Percentiles rank a stretch among this genome's conserved stretches.
phyloP scores from a whole-genome alignment of 2,329 filamentous ascomycete species.

The Aspergillus piperis region DNA sequence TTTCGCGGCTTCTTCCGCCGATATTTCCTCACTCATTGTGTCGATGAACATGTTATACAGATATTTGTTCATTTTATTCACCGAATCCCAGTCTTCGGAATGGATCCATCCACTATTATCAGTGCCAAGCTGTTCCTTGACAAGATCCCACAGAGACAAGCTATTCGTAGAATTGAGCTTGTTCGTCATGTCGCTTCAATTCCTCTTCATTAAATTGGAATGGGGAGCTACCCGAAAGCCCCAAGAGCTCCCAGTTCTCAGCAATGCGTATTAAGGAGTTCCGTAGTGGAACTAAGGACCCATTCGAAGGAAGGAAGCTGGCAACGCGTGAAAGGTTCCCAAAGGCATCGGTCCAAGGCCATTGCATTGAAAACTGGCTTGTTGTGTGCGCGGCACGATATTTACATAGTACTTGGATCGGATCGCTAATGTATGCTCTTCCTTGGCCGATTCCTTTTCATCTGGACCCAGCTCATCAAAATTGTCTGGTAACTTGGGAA shows the following conservation, averaged over 20 bases:
- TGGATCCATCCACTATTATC: slow-evolving; percentile 26
- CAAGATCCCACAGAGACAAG: slow-evolving; percentile 23
- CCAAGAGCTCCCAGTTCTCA: slow-evolving; percentile 19
- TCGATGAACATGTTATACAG: slow-evolving; percentile 26
- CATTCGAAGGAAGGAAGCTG: slow-evolving; percentile 18
- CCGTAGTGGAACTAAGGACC: slow-evolving; percentile 21
- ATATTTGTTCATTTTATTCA: slow-evolving; percentile 20
- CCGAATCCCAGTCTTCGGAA: slow-evolving; percentile 19
- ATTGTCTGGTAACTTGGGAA: slow-evolving; percentile 20
- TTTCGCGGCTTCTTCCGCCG: slow-evolving; percentile 18
- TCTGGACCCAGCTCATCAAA: slow-evolving; percentile 18
- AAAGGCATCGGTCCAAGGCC: slow-evolving; percentile 23
- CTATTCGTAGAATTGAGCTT: slow-evolving; percentile 24
- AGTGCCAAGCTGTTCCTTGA: slow-evolving; percentile 26
- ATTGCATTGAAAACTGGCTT: slow-evolving; percentile 22
- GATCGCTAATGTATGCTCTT: slow-evolving; percentile 14
- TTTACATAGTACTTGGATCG: slow-evolving; percentile 30
- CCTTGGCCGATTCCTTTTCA: slow-evolving; percentile 13
- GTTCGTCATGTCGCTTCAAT: slow-evolving; percentile 16
- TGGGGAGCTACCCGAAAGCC: slow-evolving; percentile 20
- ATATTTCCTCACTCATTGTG: slow-evolving; percentile 24
- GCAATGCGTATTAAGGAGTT: slow-evolving; percentile 19
- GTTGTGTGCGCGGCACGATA: slow-evolving; percentile 23
- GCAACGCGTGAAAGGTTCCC: slow-evolving; percentile 25
- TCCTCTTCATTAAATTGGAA: slow-evolving; percentile 20